A percentile compares a stretch with the other conserved stretches of the same genome.
Evolutionary conservation across 2,329 filamentous ascomycete species (phyloP).

Genomic region (Coniochaeta ligniaria): DNA sequence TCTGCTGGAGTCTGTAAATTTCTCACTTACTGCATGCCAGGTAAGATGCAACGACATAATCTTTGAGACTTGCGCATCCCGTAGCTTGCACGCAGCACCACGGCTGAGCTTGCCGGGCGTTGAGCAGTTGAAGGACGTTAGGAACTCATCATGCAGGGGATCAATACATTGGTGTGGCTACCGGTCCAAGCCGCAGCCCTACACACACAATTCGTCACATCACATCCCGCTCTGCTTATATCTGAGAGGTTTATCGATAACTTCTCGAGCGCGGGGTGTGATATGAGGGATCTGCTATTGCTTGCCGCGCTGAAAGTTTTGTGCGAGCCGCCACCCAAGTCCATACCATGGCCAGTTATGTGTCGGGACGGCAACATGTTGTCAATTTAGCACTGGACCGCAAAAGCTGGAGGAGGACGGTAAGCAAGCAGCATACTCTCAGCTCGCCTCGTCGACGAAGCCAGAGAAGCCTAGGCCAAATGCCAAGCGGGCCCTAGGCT

Average conservation of each 20-base stretch:
- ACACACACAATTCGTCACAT: neutral
- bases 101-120: neutral
- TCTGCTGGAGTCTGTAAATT: neutral
- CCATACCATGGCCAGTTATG: neutral
- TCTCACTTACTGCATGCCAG: neutral
- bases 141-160: neutral
- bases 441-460: neutral
- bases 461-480: neutral
- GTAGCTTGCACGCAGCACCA: neutral
- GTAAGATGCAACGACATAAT: neutral
- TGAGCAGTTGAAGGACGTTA: neutral
- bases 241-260: neutral
- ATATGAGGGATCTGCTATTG: neutral
- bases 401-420: neutral
- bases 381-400: neutral
- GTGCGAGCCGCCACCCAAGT: neutral
- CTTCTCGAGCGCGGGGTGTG: neutral
- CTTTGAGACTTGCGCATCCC: neutral
- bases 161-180: neutral
- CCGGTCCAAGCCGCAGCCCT: neutral
- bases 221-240: conserved; percentile 1
- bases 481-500: neutral
- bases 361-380: neutral
- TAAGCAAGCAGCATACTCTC: neutral
- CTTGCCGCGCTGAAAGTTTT: neutral